phyloP scores from a whole-genome alignment of 441 rosid species.

The Pelargonium cotyledonis region DNA sequence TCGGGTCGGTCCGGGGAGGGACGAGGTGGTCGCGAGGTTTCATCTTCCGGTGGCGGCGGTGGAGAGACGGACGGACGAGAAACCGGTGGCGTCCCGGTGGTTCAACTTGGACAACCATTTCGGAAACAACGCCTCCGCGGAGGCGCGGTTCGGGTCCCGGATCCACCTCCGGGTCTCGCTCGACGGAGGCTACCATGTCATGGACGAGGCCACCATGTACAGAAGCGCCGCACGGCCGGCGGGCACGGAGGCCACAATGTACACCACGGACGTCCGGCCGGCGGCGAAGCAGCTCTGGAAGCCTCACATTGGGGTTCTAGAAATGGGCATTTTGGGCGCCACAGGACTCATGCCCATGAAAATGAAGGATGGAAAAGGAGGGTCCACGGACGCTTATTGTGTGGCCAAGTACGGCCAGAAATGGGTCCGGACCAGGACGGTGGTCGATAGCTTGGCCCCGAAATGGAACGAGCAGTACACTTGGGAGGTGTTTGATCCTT shows the following conservation, averaged over 20 bases:
- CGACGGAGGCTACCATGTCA: conserved; percentile 93
- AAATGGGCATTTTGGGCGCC: conserved; percentile 71
- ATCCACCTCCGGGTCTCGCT: conserved; percentile 70
- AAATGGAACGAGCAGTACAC: conserved; percentile 92
- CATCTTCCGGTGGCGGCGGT: conserved; percentile 42
- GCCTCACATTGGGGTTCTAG: conserved; percentile 66
- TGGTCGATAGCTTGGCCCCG: conserved; percentile 59
- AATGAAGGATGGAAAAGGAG: conserved; percentile 61
- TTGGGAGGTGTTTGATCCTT: conserved; percentile 91
- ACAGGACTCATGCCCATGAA: conserved; percentile 81
- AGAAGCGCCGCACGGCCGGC: no score
- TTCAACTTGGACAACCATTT: conserved; percentile 55
- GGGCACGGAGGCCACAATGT: no score
- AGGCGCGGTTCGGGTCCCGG: conserved; percentile 65
- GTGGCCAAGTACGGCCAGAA: conserved; percentile 97
- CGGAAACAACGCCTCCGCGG: conserved; percentile 47
- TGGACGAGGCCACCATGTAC: conserved; percentile 87
- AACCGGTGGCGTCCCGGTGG: conserved; percentile 53
- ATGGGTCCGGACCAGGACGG: conserved; percentile 86
- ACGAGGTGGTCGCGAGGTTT: conserved; percentile 47
- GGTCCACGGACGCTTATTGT: conserved; percentile 72
- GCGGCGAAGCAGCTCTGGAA: conserved; percentile 84
- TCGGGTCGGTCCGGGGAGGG: conserved; percentile 44
- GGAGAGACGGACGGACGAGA: conserved; percentile 61
- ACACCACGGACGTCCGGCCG: conserved; percentile 71